Evolutionary conservation across 108 stramenopile species (phyloP).

Genomic region (Cyclotella atomus): DNA sequence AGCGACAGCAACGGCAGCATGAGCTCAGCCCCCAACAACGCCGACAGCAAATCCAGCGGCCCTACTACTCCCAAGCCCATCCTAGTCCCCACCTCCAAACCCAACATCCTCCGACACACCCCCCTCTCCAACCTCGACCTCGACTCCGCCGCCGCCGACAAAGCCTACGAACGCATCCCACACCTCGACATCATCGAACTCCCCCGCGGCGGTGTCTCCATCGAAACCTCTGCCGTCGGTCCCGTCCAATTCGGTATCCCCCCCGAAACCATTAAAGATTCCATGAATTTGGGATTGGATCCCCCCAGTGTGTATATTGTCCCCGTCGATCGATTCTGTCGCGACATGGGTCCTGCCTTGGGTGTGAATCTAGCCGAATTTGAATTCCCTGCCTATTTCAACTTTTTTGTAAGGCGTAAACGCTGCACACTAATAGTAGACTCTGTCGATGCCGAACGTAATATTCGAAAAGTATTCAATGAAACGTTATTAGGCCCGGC

Average conservation of each 20-base stretch:
- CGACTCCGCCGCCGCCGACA: constrained; percentile 30
- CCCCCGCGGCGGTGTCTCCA: constrained; percentile 81
- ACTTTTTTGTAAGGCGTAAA: constrained; percentile 89
- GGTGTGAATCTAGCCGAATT: constrained; percentile 96
- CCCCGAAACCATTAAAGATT: constrained; percentile 97
- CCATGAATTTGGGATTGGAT: constrained; percentile 82
- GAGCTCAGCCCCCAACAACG: background rate
- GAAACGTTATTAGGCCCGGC: constrained; percentile 88
- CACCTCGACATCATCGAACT: constrained; percentile 69
- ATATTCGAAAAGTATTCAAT: constrained; percentile 81
- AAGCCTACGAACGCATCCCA: constrained; percentile 69
- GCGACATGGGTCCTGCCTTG: constrained; percentile 89
- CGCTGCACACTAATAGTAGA: constrained; percentile 90
- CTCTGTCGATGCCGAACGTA: constrained; percentile 76
- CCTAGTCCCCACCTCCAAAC: background rate
- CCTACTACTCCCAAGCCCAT: background rate
- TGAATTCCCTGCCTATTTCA: constrained; percentile 97
- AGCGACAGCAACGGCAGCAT: background rate
- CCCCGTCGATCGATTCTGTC: constrained; percentile 89
- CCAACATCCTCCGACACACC: background rate
- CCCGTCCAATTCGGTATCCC: constrained; percentile 92
- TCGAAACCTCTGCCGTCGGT: constrained; percentile 82
- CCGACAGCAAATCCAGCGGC: background rate
- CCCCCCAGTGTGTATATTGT: constrained; percentile 92
- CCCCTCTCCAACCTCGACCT: background rate